Base-by-base conservation (phyloP, 2,329 filamentous ascomycete genomes). In the Trichoderma lentiforme region DNA sequence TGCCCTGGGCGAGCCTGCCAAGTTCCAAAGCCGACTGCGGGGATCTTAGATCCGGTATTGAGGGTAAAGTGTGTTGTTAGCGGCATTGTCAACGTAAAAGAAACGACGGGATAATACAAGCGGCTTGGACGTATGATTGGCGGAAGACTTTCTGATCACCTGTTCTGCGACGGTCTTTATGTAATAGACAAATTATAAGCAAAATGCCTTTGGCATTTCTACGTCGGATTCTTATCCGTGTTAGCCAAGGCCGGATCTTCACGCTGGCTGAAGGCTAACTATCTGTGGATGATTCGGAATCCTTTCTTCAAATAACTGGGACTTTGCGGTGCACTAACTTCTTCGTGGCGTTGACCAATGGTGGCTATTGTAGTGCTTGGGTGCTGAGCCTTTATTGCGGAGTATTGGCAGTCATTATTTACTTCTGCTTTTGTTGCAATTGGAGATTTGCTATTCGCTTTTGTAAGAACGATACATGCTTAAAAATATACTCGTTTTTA, bases 31-130 rank as follows among this genome's bases (percentile, higher is more conserved):
- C 92, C 92, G 75, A 95, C 82, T 76, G 90, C 90, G 71, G 92
- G 92, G 73, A 96, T 96, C 83, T 93, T 90, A 81, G 88, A 91
- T 73, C 93, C 93, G 70, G 90, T 91, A 83, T 93, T 92, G 81
- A 93, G 88, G 76, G 88, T 90, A 79, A 90, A 91, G 4, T 60
- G 57, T 15, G 57, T 60, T 60, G 15, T 3, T 60, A 34, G 30
- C 9, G 57, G 8, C 57, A 60, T 60, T 26, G 12, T 60, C 5
- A 21, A 15, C 12, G 32, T 30, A 34, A 60, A 53, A 57, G 26
- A 57, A 57, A 18, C 26, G 11, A 53, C 47, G 21, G 47, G 53
- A 28, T 6, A 57, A 30, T 57, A 4, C 15, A 18, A 57, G 6
- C 9, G 6, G 7, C 24, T 30, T 57, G 28, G 24, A n/a, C 53